phyloP scores from a whole-genome alignment of 208 protist species.

The Acanthamoeba castellanii region DNA sequence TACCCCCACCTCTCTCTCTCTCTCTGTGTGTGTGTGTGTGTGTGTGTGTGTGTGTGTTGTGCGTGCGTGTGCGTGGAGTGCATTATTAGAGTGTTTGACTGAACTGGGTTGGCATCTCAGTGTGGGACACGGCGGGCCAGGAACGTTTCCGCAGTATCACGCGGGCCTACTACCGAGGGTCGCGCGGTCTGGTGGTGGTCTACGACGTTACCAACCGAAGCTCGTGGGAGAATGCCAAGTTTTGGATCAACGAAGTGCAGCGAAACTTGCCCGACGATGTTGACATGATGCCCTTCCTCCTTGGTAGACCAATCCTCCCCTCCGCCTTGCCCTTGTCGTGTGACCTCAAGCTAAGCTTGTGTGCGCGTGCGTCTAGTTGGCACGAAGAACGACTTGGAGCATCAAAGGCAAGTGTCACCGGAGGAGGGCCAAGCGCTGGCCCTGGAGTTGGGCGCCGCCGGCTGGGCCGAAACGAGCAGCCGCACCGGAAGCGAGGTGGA shows the following conservation, averaged over 20 bases:
- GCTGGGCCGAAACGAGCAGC: not conserved
- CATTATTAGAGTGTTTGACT: no score
- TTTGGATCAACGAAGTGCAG: not conserved
- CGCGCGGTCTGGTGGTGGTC: constrained; percentile 85
- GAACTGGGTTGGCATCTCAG: not conserved
- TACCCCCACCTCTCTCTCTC: no score
- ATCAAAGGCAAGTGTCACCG: not conserved
- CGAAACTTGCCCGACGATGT: not conserved
- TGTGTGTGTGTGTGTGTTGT: no score
- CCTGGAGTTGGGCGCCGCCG: not conserved
- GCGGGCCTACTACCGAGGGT: constrained; percentile 86
- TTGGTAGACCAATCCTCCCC: no score
- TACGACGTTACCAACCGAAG: constrained; percentile 72
- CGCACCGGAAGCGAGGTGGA: not conserved
- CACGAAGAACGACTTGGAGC: not conserved
- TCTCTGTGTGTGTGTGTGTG: no score
- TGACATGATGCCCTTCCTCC: not conserved
- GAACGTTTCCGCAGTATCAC: constrained; percentile 90
- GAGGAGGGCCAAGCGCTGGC: not conserved
- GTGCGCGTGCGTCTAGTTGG: no score
- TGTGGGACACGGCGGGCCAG: constrained; percentile 89
- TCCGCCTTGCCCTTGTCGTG: no score
- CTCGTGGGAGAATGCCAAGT: not conserved
- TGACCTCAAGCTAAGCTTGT: no score
- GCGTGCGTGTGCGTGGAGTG: no score